A percentile compares a stretch with the other conserved stretches of the same genome.
phyloP scores from a whole-genome alignment of 495 filamentous ascomycete genomes.

The Podospora conica region DNA sequence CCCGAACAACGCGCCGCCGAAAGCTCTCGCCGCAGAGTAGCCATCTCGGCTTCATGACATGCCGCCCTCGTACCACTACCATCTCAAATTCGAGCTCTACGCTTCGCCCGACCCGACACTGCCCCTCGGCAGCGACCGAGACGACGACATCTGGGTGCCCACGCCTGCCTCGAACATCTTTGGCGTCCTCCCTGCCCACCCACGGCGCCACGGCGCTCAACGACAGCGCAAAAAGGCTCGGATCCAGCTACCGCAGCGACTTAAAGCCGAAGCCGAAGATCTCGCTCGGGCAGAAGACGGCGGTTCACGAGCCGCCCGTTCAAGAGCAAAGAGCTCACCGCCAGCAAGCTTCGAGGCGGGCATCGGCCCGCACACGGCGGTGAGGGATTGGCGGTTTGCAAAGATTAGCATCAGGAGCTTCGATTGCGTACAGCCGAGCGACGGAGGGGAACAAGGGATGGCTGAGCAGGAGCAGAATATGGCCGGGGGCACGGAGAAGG shows the following conservation, averaged over 20 bases:
- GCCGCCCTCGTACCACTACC: slow-evolving; percentile 82
- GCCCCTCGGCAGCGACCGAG: slow-evolving; percentile 6
- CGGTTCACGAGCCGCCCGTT: too few species aligned
- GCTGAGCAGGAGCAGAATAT: slow-evolving; percentile 6
- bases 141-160: slow-evolving; percentile 35
- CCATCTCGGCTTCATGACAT: slow-evolving; percentile 27
- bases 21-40: not conserved
- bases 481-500: not conserved
- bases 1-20: not conserved
- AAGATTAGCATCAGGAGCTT: slow-evolving; percentile 40
- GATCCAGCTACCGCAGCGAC: too few species aligned
- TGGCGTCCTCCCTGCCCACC: slow-evolving; percentile 40
- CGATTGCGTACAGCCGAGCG: slow-evolving; percentile 29
- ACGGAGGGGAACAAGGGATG: too few species aligned
- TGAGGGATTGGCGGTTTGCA: slow-evolving; percentile 44
- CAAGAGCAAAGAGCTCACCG: slow-evolving; percentile 25
- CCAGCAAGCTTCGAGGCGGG: slow-evolving; percentile 27
- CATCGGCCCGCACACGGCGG: slow-evolving; percentile 34
- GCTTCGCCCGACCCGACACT: slow-evolving; percentile 39
- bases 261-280: not conserved
- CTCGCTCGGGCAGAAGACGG: too few species aligned
- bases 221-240: slow-evolving; percentile 10
- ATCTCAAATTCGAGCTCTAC: slow-evolving; percentile 81
- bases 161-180: slow-evolving; percentile 34
- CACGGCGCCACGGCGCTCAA: slow-evolving; percentile 10